Base-by-base conservation (phyloP, 2,329 filamentous ascomycete genomes). In the Ophiostoma sp. region DNA sequence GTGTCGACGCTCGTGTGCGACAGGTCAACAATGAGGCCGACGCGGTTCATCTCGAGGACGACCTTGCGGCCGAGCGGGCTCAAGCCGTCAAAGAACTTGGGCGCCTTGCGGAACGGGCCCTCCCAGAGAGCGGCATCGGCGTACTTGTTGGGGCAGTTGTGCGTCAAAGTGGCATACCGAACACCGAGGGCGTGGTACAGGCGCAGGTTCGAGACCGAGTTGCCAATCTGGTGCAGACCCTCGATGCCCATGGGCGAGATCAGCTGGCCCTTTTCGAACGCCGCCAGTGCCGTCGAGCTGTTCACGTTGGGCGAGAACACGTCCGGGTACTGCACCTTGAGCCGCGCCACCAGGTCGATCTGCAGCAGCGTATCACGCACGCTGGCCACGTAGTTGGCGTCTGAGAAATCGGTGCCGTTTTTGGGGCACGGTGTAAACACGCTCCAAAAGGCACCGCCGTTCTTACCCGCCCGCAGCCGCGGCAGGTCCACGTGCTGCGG, bases 1-100 rank as follows among this genome's bases (percentile, higher is more conserved):
- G 95, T 97, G 74, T 95, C 92, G 73, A 89, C 87, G 77, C 92
- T 89, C 4, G 85, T 85, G 81, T 98, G 95, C 7, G 92, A 88
- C 48, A 98, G 86, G 80, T 98, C 95, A 55, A 98, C 92, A n/a
- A 98, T 90, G 91, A 98, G 94, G 33, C 95, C 95, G 1, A 98
- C 85, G 2, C 95, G 89, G 80, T 98, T 98, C 95, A 98, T 98
- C 84, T 98, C 95, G 48, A 85, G 85, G 61, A 98, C 85, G 0
- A 98, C 83, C 15, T 85, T 80, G 70, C 88, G 87, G 4, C 95
- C 95, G 0, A 86, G 86, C 0, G 87, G 84, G 74, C 92, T 95
- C 1, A 98, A 85, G 1, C 95, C 95, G 70, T 87, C 84, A 88
- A 91, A 93, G 72, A 87, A 83, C 0, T 92, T 88, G 70, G 87